Evolutionary conservation across 176 grass and related monocot genomes (phyloP).

Genomic region (Oropetium thomaeum): DNA sequence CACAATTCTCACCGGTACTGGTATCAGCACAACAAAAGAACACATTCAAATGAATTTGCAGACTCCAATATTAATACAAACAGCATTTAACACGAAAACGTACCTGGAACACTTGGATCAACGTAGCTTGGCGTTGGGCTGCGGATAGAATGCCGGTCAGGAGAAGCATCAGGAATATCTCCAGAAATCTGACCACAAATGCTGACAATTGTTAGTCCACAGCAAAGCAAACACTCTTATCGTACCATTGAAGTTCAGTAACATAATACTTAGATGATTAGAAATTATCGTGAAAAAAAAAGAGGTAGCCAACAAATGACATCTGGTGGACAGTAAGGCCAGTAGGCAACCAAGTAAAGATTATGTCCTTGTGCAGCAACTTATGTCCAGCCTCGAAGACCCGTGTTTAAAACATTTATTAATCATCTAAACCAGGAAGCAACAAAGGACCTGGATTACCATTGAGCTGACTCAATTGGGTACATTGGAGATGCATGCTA

Average conservation of each 20-base stretch:
- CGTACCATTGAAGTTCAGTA: background rate
- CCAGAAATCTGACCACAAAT: constrained; percentile 60
- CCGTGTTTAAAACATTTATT: background rate
- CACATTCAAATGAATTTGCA: background rate
- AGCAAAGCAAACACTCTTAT: constrained; percentile 10
- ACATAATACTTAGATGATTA: background rate
- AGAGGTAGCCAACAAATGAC: background rate
- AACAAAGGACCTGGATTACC: background rate
- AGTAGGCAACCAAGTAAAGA: too few relatives aligned
- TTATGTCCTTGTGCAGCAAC: too few relatives aligned
- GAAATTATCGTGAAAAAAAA: background rate
- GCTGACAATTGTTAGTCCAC: background rate
- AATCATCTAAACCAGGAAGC: background rate
- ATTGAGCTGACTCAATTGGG: background rate
- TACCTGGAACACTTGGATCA: constrained; percentile 84
- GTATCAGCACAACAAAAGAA: constrained; percentile 33
- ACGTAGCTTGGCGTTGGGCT: constrained; percentile 73
- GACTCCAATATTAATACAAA: background rate
- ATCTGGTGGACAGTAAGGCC: background rate
- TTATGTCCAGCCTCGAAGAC: background rate
- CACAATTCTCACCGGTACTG: constrained; percentile 88
- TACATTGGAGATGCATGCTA: background rate
- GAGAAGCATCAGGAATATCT: constrained; percentile 73
- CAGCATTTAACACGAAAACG: background rate
- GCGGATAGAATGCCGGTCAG: constrained; percentile 77